Percentiles rank a stretch among this genome's conserved stretches.
phyloP scores from a whole-genome alignment of 2,329 filamentous ascomycete genomes.

The Didymellaceae sp. region DNA sequence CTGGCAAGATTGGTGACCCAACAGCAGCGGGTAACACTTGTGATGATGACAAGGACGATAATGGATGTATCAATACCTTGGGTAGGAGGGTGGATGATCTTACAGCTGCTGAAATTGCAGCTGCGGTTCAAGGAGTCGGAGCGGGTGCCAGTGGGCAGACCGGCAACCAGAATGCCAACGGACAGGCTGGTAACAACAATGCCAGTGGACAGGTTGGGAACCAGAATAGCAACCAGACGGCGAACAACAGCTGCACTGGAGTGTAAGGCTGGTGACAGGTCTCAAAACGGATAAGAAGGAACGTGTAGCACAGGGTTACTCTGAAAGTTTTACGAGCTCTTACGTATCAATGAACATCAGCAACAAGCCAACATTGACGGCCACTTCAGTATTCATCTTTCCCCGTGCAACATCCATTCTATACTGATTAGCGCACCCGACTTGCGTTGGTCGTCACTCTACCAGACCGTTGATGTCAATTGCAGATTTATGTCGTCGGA shows the following conservation, averaged over 20 bases:
- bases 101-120: conserved; percentile 58
- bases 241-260: not conserved
- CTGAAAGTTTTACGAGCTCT: no score
- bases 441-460: no score
- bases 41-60: conserved; percentile 54
- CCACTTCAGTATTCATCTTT: no score
- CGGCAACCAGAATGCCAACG: not conserved
- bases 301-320: not conserved
- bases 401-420: no score
- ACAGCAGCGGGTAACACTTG: conserved; percentile 62
- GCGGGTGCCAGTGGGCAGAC: conserved; percentile 21
- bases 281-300: not conserved
- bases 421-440: no score
- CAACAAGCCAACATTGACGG: no score
- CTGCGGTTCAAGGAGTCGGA: conserved; percentile 52
- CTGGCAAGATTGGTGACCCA: conserved; percentile 61
- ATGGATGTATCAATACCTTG: conserved; percentile 63
- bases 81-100: conserved; percentile 62
- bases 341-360: not conserved
- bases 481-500: not conserved
- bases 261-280: not conserved
- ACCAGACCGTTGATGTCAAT: no score
- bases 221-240: not conserved
- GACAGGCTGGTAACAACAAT: no score
- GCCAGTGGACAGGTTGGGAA: conserved; percentile 11